Evolutionary conservation across 1,284 basidiomycete species (phyloP).

Genomic region (Schizophyllum amplum): DNA sequence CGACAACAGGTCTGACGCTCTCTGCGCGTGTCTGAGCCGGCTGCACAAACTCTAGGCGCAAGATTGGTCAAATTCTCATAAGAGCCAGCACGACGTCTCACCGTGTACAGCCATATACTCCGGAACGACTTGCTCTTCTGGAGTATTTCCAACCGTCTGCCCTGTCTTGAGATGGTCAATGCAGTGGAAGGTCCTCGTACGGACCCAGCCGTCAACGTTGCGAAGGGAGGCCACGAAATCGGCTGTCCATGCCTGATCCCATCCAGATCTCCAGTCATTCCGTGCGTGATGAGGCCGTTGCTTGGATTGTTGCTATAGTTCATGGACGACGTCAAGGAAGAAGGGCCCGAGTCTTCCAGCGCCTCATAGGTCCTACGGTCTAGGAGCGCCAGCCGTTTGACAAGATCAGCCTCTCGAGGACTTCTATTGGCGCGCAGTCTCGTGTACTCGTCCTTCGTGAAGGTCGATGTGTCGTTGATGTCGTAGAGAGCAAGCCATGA

Average conservation of each 20-base stretch:
- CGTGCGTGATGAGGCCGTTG: constrained; percentile 28
- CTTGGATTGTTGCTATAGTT: constrained; percentile 27
- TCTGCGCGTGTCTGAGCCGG: constrained; percentile 4
- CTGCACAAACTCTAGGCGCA: neutral
- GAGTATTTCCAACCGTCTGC: constrained; percentile 17
- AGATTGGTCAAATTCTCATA: neutral
- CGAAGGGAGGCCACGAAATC: constrained; percentile 13
- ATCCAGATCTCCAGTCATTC: constrained; percentile 17
- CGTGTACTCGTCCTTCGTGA: constrained; percentile 40
- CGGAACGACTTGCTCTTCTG: constrained; percentile 23
- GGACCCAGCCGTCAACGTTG: constrained; percentile 25
- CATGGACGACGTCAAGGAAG: constrained; percentile 23
- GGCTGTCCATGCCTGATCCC: constrained; percentile 21
- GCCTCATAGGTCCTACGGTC: constrained; percentile 45
- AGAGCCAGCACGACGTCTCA: constrained; percentile 12
- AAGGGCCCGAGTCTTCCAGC: constrained; percentile 25
- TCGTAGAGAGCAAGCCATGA: constrained; percentile 53
- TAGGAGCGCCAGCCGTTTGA: constrained; percentile 38
- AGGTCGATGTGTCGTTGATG: constrained; percentile 37
- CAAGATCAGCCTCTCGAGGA: constrained; percentile 42
- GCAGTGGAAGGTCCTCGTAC: constrained; percentile 28
- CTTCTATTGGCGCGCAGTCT: constrained; percentile 43
- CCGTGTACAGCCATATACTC: constrained; percentile 32
- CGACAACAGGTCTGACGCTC: constrained; percentile 1
- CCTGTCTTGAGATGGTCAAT: constrained; percentile 30